Conservation (phyloP, 2,329 filamentous ascomycete species). For the Penicillium janthinellum region DNA sequence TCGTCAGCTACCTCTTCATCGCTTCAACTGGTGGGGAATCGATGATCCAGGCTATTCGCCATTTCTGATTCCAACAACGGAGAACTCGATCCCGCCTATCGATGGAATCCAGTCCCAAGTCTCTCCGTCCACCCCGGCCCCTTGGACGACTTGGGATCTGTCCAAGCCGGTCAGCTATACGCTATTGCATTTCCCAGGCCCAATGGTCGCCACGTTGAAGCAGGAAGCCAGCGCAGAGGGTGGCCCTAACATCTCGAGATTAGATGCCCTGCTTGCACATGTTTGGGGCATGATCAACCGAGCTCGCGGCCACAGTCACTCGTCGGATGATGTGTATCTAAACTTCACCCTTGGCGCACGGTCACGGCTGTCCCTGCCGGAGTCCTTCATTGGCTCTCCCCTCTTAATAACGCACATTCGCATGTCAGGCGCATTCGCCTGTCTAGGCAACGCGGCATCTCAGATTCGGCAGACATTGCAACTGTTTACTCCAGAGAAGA, state of each 20-base stretch:
- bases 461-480: background rate
- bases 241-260: background rate
- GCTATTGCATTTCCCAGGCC: background rate
- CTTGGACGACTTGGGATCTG: conserved; percentile 1
- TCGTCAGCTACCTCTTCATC: background rate
- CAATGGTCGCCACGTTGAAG: background rate
- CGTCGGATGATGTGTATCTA: background rate
- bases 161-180: background rate
- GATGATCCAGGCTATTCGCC: background rate
- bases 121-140: background rate
- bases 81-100: background rate
- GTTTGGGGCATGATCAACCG: background rate
- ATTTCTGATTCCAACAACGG: background rate
- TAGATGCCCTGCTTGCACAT: background rate
- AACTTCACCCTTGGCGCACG: background rate
- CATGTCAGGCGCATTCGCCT: background rate
- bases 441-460: background rate
- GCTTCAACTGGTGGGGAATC: background rate
- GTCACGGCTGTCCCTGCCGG: background rate
- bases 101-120: background rate
- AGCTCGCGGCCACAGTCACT: background rate
- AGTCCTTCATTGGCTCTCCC: background rate
- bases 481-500: background rate
- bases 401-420: background rate
- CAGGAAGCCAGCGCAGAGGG: background rate